These are phyloP conservation scores for Camelina sativa DNA, from an alignment of 345 rosid species.

Conservation along the genomic window DNA sequence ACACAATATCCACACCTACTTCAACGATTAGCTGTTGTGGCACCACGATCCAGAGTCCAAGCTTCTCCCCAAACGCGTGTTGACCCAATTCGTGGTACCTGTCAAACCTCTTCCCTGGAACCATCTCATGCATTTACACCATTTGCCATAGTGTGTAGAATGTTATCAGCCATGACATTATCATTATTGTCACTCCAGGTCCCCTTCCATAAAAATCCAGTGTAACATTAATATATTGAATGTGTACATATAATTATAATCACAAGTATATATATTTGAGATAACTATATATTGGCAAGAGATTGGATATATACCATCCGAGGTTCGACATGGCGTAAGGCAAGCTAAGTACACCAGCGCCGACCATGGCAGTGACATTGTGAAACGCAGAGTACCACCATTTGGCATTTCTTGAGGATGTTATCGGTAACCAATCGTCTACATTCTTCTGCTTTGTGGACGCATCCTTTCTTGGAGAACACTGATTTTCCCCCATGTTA, in stretches of 20 bases:
- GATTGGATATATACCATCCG: slow-evolving; percentile 60
- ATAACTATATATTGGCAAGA: not conserved
- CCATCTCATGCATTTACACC: slow-evolving; percentile 90
- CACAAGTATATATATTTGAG: not conserved
- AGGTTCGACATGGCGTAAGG: slow-evolving; percentile 84
- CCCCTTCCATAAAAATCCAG: slow-evolving; percentile 53
- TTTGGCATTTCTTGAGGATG: slow-evolving; percentile 70
- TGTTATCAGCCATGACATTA: slow-evolving; percentile 73
- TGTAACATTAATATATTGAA: not conserved
- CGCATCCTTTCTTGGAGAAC: slow-evolving; percentile 10
- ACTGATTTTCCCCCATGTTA: slow-evolving; percentile 15
- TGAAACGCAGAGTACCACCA: slow-evolving; percentile 96
- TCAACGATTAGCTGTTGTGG: slow-evolving; percentile 81
- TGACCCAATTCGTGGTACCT: slow-evolving; percentile 84
- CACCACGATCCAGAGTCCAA: slow-evolving; percentile 78
- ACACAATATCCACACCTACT: slow-evolving; percentile 67
- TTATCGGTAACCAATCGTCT: slow-evolving; percentile 78
- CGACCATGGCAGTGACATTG: slow-evolving; percentile 92
- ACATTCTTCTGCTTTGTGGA: slow-evolving; percentile 45
- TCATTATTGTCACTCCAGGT: slow-evolving; percentile 59
- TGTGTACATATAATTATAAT: slow-evolving; percentile 9
- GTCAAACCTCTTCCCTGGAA: slow-evolving; percentile 77
- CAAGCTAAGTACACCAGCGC: slow-evolving; percentile 89
- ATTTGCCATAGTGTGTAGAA: slow-evolving; percentile 88
- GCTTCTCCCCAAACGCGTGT: slow-evolving; percentile 76